Evolutionary conservation across 305 asterid genomes (phyloP).

Genomic region (Lippia alba): DNA sequence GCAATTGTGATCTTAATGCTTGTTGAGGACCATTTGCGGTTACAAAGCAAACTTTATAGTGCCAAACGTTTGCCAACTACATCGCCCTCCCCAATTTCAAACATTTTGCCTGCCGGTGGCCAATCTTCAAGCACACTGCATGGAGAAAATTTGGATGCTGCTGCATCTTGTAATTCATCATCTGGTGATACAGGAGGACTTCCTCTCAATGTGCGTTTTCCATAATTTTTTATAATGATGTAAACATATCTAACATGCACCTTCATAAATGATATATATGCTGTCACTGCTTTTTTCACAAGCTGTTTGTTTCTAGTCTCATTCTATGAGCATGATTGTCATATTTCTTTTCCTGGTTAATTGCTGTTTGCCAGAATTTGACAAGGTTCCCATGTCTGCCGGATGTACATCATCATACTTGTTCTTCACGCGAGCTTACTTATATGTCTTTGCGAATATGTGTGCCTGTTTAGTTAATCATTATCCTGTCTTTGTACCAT

Average conservation of each 20-base stretch:
- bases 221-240: constrained; percentile 33
- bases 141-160: constrained; percentile 59
- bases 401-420: constrained; percentile 15
- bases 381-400: constrained; percentile 30
- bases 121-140: constrained; percentile 55
- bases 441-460: constrained; percentile 29
- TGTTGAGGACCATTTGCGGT: constrained; percentile 95
- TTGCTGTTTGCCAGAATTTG: constrained; percentile 24
- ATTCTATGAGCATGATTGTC: constrained; percentile 15
- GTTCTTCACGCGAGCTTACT: constrained; percentile 5
- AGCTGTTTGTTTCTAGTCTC: constrained; percentile 30
- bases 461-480: constrained; percentile 18
- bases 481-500: constrained; percentile 20
- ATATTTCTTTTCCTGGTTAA: constrained; percentile 9
- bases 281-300: constrained; percentile 16
- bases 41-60: constrained; percentile 89
- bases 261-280: constrained; percentile 22
- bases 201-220: constrained; percentile 74
- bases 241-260: constrained; percentile 27
- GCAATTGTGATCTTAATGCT: constrained; percentile 98
- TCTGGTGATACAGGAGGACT: constrained; percentile 73
- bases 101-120: constrained; percentile 53
- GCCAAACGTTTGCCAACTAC: constrained; percentile 67
- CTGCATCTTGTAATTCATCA: constrained; percentile 60
- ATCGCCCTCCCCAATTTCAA: constrained; percentile 73